Conservation (phyloP, 495 filamentous ascomycete species). For the Recurvomyces mirabilis region DNA sequence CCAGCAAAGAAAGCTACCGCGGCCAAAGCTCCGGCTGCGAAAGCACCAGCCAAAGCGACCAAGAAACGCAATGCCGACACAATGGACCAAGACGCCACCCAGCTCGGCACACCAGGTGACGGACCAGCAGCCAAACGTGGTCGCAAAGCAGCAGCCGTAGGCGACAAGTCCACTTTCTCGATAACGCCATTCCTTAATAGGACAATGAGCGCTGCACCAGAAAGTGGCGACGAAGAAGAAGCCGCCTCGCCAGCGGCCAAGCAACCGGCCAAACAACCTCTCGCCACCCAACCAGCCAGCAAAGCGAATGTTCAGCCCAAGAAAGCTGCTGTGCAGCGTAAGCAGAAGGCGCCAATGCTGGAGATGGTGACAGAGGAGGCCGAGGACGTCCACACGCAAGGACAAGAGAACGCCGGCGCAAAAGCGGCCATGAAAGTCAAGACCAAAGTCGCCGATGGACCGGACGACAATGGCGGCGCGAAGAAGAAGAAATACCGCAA, state of each 20-base stretch:
- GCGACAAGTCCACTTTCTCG: slow-evolving; percentile 82
- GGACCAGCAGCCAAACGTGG: slow-evolving; percentile 34
- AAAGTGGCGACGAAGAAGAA: slow-evolving; percentile 33
- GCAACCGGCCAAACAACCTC: slow-evolving; percentile 16
- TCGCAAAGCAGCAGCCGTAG: slow-evolving; percentile 37
- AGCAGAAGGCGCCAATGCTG: slow-evolving; percentile 31
- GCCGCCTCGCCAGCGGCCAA: slow-evolving; percentile 17
- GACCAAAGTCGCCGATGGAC: slow-evolving; percentile 18
- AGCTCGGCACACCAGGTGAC: slow-evolving; percentile 58
- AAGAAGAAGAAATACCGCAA: slow-evolving; percentile 25
- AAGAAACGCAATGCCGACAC: slow-evolving; percentile 38
- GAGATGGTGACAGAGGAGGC: slow-evolving; percentile 42
- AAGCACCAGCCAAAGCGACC: slow-evolving; percentile 27
- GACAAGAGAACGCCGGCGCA: slow-evolving; percentile 20
- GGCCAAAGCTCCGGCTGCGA: slow-evolving; percentile 6
- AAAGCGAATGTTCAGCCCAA: slow-evolving; percentile 32
- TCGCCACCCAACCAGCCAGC: slow-evolving; percentile 26
- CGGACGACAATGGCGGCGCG: slow-evolving; percentile 19
- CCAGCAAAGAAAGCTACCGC: slow-evolving; percentile 6
- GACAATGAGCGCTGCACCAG: slow-evolving; percentile 45
- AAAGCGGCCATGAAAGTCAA: slow-evolving; percentile 17
- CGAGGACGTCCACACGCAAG: slow-evolving; percentile 21
- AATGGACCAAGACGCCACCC: slow-evolving; percentile 38
- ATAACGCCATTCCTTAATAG: slow-evolving; percentile 88
- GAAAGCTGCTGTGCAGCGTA: slow-evolving; percentile 23